Conservation (phyloP, 140 eudicot genomes). For the Cichorium intybus region DNA sequence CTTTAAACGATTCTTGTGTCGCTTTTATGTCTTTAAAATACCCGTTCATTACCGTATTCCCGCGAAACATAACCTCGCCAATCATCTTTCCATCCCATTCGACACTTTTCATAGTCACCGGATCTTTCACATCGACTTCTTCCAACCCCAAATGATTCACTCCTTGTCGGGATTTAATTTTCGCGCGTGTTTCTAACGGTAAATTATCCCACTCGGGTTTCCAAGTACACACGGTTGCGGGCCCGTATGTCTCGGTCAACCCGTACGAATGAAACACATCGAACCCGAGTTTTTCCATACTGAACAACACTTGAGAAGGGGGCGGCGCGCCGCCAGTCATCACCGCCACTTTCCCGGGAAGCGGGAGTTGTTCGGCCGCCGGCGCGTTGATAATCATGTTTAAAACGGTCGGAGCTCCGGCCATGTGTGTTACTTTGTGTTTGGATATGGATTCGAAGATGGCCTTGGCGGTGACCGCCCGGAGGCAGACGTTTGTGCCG, state of each 20-base stretch:
- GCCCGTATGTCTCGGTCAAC: conserved; percentile 60
- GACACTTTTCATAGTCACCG: conserved; percentile 54
- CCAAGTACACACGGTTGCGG: conserved; percentile 57
- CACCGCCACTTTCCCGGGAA: conserved; percentile 44
- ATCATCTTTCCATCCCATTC: conserved; percentile 48
- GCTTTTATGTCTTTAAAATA: conserved; percentile 49
- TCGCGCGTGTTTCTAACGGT: conserved; percentile 38
- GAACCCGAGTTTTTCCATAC: conserved; percentile 59
- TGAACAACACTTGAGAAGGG: conserved; percentile 48
- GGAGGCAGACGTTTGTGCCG: conserved; percentile 58
- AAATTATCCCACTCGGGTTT: conserved; percentile 59
- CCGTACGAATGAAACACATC: conserved; percentile 47
- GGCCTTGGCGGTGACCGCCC: conserved; percentile 44
- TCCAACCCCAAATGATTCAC: conserved; percentile 48
- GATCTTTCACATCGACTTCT: conserved; percentile 54
- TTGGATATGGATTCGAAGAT: conserved; percentile 31
- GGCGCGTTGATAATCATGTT: conserved; percentile 48
- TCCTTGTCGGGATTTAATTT: conserved; percentile 64
- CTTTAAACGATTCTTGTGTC: conserved; percentile 53
- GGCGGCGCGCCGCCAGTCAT: conserved; percentile 72
- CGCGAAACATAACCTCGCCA: conserved; percentile 68
- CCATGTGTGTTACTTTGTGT: conserved; percentile 53
- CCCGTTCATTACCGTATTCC: conserved; percentile 67
- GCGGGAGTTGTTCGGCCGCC: conserved; percentile 26
- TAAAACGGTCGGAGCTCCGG: conserved; percentile 64